phyloP scores from a whole-genome alignment of 768 basidiomycete genomes.

The Mycena latifolia region DNA sequence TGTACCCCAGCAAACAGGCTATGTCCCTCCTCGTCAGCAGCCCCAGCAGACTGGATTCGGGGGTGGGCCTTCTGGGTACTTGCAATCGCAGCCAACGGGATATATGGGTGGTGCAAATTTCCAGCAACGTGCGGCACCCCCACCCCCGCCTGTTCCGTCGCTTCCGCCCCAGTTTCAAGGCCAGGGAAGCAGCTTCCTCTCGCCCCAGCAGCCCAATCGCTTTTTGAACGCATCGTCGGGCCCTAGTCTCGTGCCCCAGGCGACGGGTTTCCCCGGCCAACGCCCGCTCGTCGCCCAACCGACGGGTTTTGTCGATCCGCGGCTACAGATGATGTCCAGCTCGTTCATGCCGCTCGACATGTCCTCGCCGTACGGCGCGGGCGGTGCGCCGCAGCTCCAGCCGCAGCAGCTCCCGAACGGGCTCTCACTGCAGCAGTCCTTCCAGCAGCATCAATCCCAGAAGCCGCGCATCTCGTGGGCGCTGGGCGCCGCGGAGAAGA shows the following conservation, averaged over 20 bases:
- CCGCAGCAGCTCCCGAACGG: conserved; percentile 75
- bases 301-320: conserved; percentile 87
- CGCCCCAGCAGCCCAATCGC: conserved; percentile 53
- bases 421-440: no score
- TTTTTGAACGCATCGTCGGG: conserved; percentile 72
- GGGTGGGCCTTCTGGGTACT: conserved; percentile 51
- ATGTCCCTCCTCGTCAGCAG: conserved; percentile 58
- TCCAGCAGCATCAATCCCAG: conserved; percentile 85
- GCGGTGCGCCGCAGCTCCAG: conserved; percentile 75
- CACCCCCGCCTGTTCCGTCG: conserved; percentile 74
- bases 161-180: conserved; percentile 73
- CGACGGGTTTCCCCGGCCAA: conserved; percentile 65
- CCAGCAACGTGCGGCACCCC: conserved; percentile 59
- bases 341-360: conserved; percentile 89
- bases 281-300: conserved; percentile 74
- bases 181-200: conserved; percentile 54
- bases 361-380: no score
- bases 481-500: conserved; percentile 90
- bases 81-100: conserved; percentile 68
- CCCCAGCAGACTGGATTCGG: conserved; percentile 72
- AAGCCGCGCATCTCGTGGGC: conserved; percentile 87
- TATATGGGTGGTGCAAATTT: conserved; percentile 56
- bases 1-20: conserved; percentile 74
- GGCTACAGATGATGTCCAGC: conserved; percentile 89
- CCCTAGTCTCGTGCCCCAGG: conserved; percentile 61